phyloP scores from a whole-genome alignment of 2,329 filamentous ascomycete species.

The Hymenoscyphus scutula region DNA sequence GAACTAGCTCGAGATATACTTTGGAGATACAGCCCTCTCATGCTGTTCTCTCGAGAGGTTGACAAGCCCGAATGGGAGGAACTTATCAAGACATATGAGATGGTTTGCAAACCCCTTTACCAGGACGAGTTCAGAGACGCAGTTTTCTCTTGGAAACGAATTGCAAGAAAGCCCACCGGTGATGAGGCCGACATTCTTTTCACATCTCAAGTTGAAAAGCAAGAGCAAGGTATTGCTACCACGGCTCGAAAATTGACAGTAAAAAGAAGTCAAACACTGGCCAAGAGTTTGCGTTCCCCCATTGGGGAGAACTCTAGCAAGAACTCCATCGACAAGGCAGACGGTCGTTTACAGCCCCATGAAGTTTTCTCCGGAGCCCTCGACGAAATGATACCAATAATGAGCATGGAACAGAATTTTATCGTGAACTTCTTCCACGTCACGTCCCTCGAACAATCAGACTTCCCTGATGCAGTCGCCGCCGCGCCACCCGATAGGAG shows the following conservation, averaged over 20 bases:
- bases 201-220: constrained; percentile 78
- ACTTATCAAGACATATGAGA: constrained; percentile 77
- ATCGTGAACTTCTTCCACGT: constrained; percentile 96
- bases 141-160: constrained; percentile 74
- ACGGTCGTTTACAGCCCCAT: constrained; percentile 68
- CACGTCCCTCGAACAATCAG: constrained; percentile 74
- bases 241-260: constrained; percentile 89
- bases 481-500: constrained; percentile 65
- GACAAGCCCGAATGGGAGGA: constrained; percentile 79
- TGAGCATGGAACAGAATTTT: constrained; percentile 95
- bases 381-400: constrained; percentile 77
- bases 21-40: constrained; percentile 84
- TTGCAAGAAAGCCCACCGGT: constrained; percentile 68
- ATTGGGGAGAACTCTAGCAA: constrained; percentile 58
- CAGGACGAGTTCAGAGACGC: constrained; percentile 79
- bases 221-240: constrained; percentile 72
- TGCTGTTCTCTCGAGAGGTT: constrained; percentile 85
- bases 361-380: constrained; percentile 79
- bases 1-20: constrained; percentile 69
- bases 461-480: constrained; percentile 79
- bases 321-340: constrained; percentile 54
- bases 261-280: constrained; percentile 86
- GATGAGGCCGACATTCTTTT: constrained; percentile 87
- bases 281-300: constrained; percentile 67
- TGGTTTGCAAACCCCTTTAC: constrained; percentile 73